Base-by-base conservation (phyloP, 495 filamentous ascomycete species). In the Glonium stellatum region DNA sequence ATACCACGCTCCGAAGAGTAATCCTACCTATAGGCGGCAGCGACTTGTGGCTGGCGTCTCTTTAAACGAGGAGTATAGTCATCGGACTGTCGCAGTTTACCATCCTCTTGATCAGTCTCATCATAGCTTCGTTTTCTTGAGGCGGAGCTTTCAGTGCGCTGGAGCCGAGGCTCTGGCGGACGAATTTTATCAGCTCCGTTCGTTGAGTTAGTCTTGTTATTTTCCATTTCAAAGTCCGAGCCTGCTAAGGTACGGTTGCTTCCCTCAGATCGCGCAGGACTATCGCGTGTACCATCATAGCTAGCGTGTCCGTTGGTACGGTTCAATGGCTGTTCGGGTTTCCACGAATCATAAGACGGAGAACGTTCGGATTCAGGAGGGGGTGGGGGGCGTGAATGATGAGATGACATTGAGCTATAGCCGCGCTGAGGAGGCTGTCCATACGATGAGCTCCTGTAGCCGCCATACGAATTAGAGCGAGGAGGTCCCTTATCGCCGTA, bases 71-170 rank as follows among this genome's bases (percentile, higher is more conserved):
- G 63, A 0, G 65, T 65, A 35, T 60, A 63, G 27, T 70, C 69
- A 35, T 70, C 62, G 13, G 60, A 60, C 44, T 67, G 67, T 8
- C 64, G 67, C 42, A 58, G 35, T 9, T 55, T 61, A 47, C 66
- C 65, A 21, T 71, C 68, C 18, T 68, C 59, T 23, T 64, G 55
- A 12, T 54, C 55, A 10, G 62, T 42, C 15, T 72, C 72, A 31
- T 62, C 68, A 44, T 70, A 67, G 22, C 63, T 69, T 35, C 71
- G 49, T 57, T 75, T 75, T 19, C 72, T 62, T 9, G 57, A 56
- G 23, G 59, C 39, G 2, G 58, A 64, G 34, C 67, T 69, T 15
- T 59, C 62, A 35, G 56, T 62, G 27, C 65, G 64, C 23, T 54
- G 23, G 23, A 67, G 23, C 8, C 53, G 25, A 13, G 61, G 53